Conservation (phyloP, 495 filamentous ascomycete species). For the Penicillium flavigenum region DNA sequence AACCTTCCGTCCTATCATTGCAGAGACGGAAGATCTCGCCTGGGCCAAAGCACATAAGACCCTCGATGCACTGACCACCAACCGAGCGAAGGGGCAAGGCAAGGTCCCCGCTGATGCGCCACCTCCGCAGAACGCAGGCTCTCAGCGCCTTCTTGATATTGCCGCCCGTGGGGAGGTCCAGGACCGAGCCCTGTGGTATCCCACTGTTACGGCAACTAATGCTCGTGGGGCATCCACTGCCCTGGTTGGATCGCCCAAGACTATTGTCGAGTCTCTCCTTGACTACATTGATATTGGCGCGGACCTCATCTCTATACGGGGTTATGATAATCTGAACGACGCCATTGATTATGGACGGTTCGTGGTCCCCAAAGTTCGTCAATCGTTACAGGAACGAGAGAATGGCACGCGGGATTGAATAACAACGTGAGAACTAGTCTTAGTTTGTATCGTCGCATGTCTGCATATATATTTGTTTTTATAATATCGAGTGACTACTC, state of each 20-base stretch:
- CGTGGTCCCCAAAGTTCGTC: conserved; percentile 47
- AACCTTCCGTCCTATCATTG: conserved; percentile 54
- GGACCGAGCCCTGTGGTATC: conserved; percentile 56
- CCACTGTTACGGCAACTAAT: conserved; percentile 54
- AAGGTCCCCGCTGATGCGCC: conserved; percentile 31
- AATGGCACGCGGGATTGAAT: conserved; percentile 2
- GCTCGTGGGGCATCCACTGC: conserved; percentile 56
- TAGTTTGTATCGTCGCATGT: neutral
- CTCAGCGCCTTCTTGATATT: conserved; percentile 53
- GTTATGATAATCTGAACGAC: conserved; percentile 56
- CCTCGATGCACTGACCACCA: conserved; percentile 38
- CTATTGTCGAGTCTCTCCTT: conserved; percentile 48
- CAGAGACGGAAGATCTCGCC: conserved; percentile 54
- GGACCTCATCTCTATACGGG: conserved; percentile 54
- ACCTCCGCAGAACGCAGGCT: conserved; percentile 52
- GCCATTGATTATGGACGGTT: conserved; percentile 54
- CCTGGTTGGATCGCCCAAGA: conserved; percentile 50
- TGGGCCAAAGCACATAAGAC: conserved; percentile 53
- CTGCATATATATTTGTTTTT: neutral
- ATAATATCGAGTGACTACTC: neutral
- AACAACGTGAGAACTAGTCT: neutral
- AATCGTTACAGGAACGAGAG: conserved; percentile 34
- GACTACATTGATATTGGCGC: conserved; percentile 55
- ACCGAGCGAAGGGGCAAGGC: conserved; percentile 34
- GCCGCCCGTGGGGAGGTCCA: conserved; percentile 53